These are phyloP conservation scores for Xylariaceae sp. DNA, from an alignment of 2,329 filamentous ascomycete genomes.

Conservation along the genomic window DNA sequence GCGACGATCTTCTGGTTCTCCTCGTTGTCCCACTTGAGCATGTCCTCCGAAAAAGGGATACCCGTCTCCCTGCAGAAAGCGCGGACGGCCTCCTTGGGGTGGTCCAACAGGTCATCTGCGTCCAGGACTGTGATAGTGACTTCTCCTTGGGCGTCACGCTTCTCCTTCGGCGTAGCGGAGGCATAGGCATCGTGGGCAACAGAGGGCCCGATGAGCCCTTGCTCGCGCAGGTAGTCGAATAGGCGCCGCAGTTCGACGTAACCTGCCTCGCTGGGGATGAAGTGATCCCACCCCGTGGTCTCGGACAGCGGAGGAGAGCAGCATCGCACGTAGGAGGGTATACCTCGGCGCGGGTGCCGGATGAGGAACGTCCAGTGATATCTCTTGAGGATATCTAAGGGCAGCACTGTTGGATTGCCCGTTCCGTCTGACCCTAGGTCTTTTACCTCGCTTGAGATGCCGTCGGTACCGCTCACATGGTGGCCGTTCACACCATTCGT, in stretches of 20 bases:
- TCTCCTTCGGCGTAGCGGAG: constrained; percentile 9
- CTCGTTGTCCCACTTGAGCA: constrained; percentile 80
- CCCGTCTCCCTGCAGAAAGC: constrained; percentile 79
- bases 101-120: constrained; percentile 87
- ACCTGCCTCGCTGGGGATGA: constrained; percentile 82
- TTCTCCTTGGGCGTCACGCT: constrained; percentile 26
- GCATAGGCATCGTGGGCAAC: constrained; percentile 42
- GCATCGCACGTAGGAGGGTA: constrained; percentile 93
- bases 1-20: constrained; percentile 64
- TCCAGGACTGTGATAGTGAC: constrained; percentile 80
- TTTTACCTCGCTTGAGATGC: too few species aligned
- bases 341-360: constrained; percentile 84
- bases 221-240: constrained; percentile 74
- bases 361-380: constrained; percentile 98
- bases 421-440: constrained; percentile 42
- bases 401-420: constrained; percentile 80
- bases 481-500: constrained; percentile 5
- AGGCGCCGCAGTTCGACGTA: constrained; percentile 81
- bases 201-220: constrained; percentile 65
- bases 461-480: constrained; percentile 7
- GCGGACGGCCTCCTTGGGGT: constrained; percentile 68
- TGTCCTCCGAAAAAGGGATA: constrained; percentile 66
- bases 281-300: constrained; percentile 78
- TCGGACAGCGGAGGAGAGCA: constrained; percentile 80
- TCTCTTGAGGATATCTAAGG: constrained; percentile 62